Base-by-base conservation (phyloP, 2,329 filamentous ascomycete species). In the Pseudocercospora eumusae region DNA sequence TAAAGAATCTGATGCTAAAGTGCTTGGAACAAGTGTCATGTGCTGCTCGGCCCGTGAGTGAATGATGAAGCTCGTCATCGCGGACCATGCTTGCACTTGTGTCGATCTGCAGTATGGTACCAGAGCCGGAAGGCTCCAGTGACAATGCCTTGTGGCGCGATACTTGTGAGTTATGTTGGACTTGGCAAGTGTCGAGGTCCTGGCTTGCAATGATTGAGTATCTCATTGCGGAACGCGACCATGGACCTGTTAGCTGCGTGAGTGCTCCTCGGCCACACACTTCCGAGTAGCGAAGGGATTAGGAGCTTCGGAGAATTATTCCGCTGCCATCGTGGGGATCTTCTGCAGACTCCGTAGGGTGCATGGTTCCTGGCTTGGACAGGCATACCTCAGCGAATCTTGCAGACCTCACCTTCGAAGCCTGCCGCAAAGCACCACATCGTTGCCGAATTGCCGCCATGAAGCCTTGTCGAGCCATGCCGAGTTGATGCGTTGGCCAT, bases 381-480 rank as follows among this genome's bases (percentile, higher is more conserved):
- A 40, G n/a, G 28, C 23, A 40, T 50, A 56, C 59, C 56, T 36
- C 36, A 53, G 40, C 21, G 21, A 56, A 49, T 40, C n/a, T 28
- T 49, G 50, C 27, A 33, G 13, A 36, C 50, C 11, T 53, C 33
- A 63, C 10, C 75, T 70, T 80, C 83, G 56, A 21, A 71, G 56
- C n/a, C 59, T 64, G 13, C 91, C 92, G 73, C 90, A 95, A 65
- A 96, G 81, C 1, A 96, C 89, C 25, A 92, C 87, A 75, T 96
- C 92, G 62, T 91, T 87, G 2, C 91, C 92, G 63, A 96, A 82
- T 33, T 90, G 89, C 57, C 86, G 82, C 92, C 92, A 96, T 62
- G 79, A 83, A 10, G 91, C 86, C 59, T 88, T 81, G 50, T 77
- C 81, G 52, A 96, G 80, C 67, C 87, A 86, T 15, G 88, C 85